Evolutionary conservation across 2,329 filamentous ascomycete genomes (phyloP), one percentile per base, ranked within the genome.

Genomic region (Exophiala sideris): DNA sequence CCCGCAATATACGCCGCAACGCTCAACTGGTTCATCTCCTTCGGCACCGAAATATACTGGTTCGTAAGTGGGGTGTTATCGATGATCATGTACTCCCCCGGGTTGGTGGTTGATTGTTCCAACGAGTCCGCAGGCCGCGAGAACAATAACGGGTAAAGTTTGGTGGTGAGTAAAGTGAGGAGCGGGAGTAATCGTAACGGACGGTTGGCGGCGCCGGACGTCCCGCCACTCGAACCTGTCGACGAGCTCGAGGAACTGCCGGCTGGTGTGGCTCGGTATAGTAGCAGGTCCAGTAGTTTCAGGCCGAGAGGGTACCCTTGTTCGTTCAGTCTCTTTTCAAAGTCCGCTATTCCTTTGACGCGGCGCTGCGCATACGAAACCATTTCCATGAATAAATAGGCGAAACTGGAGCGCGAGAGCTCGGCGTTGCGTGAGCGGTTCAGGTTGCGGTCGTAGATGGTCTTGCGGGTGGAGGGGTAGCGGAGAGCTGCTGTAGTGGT

Each of bases 31-130:
- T 83, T 91, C 89, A 99, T 95, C 74, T 99, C 94, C 67, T 87
- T 87, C 12, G 94, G 94, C 49, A 97, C 87, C 65, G 85, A 90
- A 68, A 99, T 88, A 75, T 94, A 97, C 59, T 87, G 86, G 73
- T 96, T 97, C 36, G 97, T 92, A 47, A 97, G 79, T 18, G 94
- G 94, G 70, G 97, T 94, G 73, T 99, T 97, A 75, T 99, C 94
- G 65, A 91, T 89, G 65, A 99, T 94, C 92, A 99, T 97, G 78
- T 97, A 99, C 76, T 97, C 92, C 64, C 94, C 90, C 7, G 89
- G 86, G 48, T 91, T 92, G 66, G 89, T 86, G 50, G 85, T 85
- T 55, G 85, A 89, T 74, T 94, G 91, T 75, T 99, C 94, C 54
- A 99, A 84, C 14, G 90, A 88, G 74, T 97, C 92, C 24, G 94